A percentile compares a stretch with the other conserved stretches of the same genome.
These are phyloP conservation scores for Verticillium tricorpus DNA, from an alignment of 2,329 filamentous ascomycete genomes.

Conservation along the genomic window DNA sequence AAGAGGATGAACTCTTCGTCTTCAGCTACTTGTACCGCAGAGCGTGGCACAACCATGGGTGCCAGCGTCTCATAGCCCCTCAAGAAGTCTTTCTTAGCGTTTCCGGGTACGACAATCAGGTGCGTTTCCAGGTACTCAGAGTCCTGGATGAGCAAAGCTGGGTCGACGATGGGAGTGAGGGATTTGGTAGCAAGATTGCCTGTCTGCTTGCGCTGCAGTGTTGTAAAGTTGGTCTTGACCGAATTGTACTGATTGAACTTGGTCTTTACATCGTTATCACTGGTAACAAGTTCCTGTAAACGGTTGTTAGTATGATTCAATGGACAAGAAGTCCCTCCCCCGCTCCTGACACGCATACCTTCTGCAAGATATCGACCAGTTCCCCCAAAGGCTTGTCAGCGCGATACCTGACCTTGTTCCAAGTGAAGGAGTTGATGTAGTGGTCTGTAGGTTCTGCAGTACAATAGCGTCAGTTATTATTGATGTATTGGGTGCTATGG, in stretches of 20 bases:
- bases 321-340: background rate
- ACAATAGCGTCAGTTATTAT: background rate
- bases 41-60: constrained; percentile 91
- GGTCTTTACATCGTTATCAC: constrained; percentile 92
- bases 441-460: constrained; percentile 86
- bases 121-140: constrained; percentile 98
- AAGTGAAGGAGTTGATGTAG: constrained; percentile 83
- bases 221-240: constrained; percentile 77
- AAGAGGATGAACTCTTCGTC: constrained; percentile 90
- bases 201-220: constrained; percentile 85
- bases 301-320: background rate
- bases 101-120: constrained; percentile 80
- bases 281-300: constrained; percentile 73
- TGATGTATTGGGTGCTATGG: background rate
- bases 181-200: constrained; percentile 95
- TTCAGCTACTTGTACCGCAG: constrained; percentile 70
- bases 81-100: constrained; percentile 80
- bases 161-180: constrained; percentile 82
- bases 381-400: constrained; percentile 86
- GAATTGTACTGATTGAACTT: constrained; percentile 95
- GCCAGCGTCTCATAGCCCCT: constrained; percentile 83
- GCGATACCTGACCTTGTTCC: constrained; percentile 98
- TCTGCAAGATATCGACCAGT: constrained; percentile 81
- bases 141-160: constrained; percentile 73
- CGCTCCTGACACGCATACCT: constrained; percentile 45